phyloP scores from a whole-genome alignment of 2,329 filamentous ascomycete species.

The Bipolaris bicolor region DNA sequence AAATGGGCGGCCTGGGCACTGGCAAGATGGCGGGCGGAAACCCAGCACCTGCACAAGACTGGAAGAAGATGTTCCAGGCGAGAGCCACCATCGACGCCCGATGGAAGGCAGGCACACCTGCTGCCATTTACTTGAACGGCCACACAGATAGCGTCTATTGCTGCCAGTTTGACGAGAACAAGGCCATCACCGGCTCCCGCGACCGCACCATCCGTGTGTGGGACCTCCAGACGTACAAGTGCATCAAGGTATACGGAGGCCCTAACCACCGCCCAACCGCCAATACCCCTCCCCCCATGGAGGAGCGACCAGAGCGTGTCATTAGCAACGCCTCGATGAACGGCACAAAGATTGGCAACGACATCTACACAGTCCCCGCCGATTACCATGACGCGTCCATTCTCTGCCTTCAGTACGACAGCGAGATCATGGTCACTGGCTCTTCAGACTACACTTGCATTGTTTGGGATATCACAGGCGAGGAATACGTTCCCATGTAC shows the following conservation, averaged over 20 bases:
- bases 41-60: slow-evolving; percentile 66
- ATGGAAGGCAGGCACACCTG: slow-evolving; percentile 80
- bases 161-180: slow-evolving; percentile 95
- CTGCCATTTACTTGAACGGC: slow-evolving; percentile 86
- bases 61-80: slow-evolving; percentile 83
- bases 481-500: slow-evolving; percentile 66
- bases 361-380: slow-evolving; percentile 54
- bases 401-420: slow-evolving; percentile 92
- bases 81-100: slow-evolving; percentile 75
- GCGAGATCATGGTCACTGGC: slow-evolving; percentile 90
- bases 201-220: slow-evolving; percentile 96
- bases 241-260: slow-evolving; percentile 81
- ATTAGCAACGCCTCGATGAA: slow-evolving; percentile 55
- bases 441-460: slow-evolving; percentile 93
- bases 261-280: slow-evolving; percentile 65
- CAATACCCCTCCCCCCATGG: slow-evolving; percentile 56
- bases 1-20: slow-evolving; percentile 60
- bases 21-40: slow-evolving; percentile 59
- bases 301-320: slow-evolving; percentile 51
- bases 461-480: slow-evolving; percentile 85
- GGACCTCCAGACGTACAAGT: slow-evolving; percentile 89
- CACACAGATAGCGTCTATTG: slow-evolving; percentile 98
- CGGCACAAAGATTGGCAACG: slow-evolving; percentile 54
- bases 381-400: slow-evolving; percentile 89
- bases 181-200: slow-evolving; percentile 95